Evolutionary conservation across 805 yeast species (phyloP).

Genomic region (Ogataea philodendri): DNA sequence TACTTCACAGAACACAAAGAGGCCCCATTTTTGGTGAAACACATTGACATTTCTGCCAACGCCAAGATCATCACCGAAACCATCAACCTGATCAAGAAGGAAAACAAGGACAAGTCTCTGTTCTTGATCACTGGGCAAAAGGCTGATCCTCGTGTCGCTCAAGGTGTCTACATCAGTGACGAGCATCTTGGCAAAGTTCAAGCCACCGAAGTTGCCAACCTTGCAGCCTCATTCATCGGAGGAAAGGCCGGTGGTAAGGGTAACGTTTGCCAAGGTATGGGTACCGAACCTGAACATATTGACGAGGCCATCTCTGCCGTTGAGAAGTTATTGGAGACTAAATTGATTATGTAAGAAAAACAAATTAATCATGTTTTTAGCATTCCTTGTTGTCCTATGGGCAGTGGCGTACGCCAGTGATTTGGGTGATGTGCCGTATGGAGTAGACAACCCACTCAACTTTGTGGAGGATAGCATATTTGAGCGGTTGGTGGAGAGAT

Average conservation of each 20-base stretch:
- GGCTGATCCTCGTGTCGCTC: slow-evolving; percentile 77
- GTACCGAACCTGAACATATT: slow-evolving; percentile 71
- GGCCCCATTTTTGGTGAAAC: slow-evolving; percentile 61
- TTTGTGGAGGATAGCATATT: slow-evolving; percentile 1
- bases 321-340: slow-evolving; percentile 56
- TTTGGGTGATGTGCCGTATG: not conserved
- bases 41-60: slow-evolving; percentile 69
- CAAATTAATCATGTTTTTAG: slow-evolving; percentile 6
- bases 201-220: slow-evolving; percentile 70
- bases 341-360: slow-evolving; percentile 37
- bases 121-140: slow-evolving; percentile 72
- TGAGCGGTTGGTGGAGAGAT: slow-evolving; percentile 2
- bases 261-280: slow-evolving; percentile 94
- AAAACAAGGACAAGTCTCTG: slow-evolving; percentile 68
- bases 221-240: slow-evolving; percentile 74
- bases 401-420: not conserved
- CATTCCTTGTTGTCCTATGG: slow-evolving; percentile 2
- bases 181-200: slow-evolving; percentile 63
- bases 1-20: slow-evolving; percentile 59
- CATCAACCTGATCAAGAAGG: slow-evolving; percentile 75
- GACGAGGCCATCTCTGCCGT: slow-evolving; percentile 73
- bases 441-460: not conserved
- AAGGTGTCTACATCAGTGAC: slow-evolving; percentile 86
- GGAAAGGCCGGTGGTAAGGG: slow-evolving; percentile 99
- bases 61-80: slow-evolving; percentile 96